Percentiles rank a stretch among this genome's conserved stretches.
phyloP scores from a whole-genome alignment of 257 asterid genomes.

The Datura wrightii region DNA sequence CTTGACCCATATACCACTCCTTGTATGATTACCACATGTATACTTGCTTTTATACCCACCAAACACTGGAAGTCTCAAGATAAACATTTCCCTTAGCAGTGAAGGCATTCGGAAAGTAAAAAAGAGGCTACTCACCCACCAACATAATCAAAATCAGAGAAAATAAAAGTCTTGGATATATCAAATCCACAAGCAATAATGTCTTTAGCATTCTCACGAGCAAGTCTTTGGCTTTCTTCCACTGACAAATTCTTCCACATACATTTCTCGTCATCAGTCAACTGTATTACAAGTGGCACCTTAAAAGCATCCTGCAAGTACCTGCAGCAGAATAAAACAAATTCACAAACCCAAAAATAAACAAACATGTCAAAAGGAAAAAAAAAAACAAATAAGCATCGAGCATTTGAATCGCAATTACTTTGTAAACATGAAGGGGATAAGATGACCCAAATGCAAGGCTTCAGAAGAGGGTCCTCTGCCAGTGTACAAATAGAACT shows the following conservation, averaged over 20 bases:
- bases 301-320: conserved; percentile 94
- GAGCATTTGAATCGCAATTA: conserved; percentile 34
- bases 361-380: background rate
- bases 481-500: conserved; percentile 88
- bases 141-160: conserved; percentile 86
- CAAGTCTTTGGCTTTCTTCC: conserved; percentile 95
- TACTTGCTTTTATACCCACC: background rate
- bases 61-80: background rate
- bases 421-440: conserved; percentile 98
- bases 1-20: background rate
- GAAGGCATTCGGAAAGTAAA: background rate
- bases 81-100: background rate
- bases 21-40: background rate
- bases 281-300: conserved; percentile 92
- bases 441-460: conserved; percentile 92
- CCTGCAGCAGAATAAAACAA: conserved; percentile 45
- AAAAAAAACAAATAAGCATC: background rate
- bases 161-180: conserved; percentile 84
- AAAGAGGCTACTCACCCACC: conserved; percentile 73
- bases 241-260: conserved; percentile 93
- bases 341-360: conserved; percentile 10
- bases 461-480: conserved; percentile 99
- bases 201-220: conserved; percentile 97
- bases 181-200: conserved; percentile 99
- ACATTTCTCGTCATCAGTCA: conserved; percentile 97